Evolutionary conservation across 441 rosid genomes (phyloP).

Genomic region (Gossypium lobatum): DNA sequence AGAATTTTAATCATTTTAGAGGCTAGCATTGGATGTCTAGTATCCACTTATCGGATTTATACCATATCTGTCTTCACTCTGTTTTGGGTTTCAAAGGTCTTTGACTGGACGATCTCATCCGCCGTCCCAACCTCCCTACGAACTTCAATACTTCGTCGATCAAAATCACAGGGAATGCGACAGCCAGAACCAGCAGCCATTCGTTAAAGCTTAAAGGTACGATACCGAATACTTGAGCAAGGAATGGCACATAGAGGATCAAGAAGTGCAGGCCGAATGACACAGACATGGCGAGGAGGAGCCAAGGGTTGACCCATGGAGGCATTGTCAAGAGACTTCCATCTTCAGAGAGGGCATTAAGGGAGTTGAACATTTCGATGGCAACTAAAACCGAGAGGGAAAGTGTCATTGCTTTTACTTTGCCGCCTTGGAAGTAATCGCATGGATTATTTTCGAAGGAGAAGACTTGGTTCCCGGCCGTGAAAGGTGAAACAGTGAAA

Average conservation of each 20-base stretch:
- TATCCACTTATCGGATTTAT: neutral
- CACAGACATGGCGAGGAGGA: conserved; percentile 34
- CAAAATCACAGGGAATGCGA: conserved; percentile 32
- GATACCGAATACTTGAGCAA: conserved; percentile 34
- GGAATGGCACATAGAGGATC: conserved; percentile 40
- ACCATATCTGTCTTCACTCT: conserved; percentile 21
- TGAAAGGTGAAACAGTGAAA: conserved; percentile 35
- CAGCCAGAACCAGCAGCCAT: conserved; percentile 36
- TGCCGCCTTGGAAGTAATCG: conserved; percentile 37
- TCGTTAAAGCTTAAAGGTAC: conserved; percentile 41
- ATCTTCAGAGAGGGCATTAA: conserved; percentile 43
- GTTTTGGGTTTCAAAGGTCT: conserved; percentile 25
- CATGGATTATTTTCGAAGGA: conserved; percentile 28
- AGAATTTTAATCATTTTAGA: neutral
- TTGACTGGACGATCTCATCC: neutral
- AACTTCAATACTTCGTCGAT: conserved; percentile 36
- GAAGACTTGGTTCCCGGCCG: conserved; percentile 31
- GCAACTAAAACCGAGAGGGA: conserved; percentile 43
- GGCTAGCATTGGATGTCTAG: neutral
- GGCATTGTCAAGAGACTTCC: conserved; percentile 38
- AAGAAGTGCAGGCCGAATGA: conserved; percentile 41
- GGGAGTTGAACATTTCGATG: conserved; percentile 46
- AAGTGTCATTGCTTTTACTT: conserved; percentile 40
- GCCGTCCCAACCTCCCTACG: conserved; percentile 23
- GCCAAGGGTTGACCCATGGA: conserved; percentile 51